Evolutionary conservation across 768 basidiomycete genomes (phyloP).

Genomic region (Lactifluus volemus): DNA sequence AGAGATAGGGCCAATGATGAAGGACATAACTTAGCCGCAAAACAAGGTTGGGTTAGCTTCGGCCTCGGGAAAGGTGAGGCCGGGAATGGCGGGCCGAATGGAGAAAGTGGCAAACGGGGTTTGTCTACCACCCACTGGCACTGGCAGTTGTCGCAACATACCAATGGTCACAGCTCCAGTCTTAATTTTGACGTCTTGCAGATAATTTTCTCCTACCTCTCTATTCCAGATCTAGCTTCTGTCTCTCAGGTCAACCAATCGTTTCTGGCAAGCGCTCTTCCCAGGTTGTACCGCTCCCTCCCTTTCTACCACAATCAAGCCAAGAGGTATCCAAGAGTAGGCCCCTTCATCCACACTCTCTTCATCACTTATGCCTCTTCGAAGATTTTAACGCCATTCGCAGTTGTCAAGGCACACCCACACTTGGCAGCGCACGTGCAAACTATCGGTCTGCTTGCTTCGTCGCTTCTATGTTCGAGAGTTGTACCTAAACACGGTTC

Average conservation of each 20-base stretch:
- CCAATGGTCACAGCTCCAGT: conserved; percentile 58
- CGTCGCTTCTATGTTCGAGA: not conserved
- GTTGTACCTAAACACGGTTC: conserved; percentile 1
- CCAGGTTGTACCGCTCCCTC: conserved; percentile 51
- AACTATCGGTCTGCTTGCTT: conserved; percentile 39
- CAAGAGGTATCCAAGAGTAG: conserved; percentile 46
- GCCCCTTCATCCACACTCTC: conserved; percentile 17
- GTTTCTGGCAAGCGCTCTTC: conserved; percentile 56
- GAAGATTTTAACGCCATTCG: conserved; percentile 52
- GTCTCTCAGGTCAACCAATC: conserved; percentile 56
- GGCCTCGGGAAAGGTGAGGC: not conserved
- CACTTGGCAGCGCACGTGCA: conserved; percentile 50
- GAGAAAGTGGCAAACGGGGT: not conserved
- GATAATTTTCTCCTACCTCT: conserved; percentile 49
- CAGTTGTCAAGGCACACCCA: conserved; percentile 43
- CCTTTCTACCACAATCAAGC: conserved; percentile 47
- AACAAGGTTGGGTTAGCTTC: not conserved
- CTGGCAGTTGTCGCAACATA: not conserved
- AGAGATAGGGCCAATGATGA: conserved; percentile 57
- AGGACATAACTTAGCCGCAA: conserved; percentile 36
- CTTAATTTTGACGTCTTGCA: conserved; percentile 67
- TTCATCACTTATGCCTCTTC: not conserved
- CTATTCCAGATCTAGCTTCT: conserved; percentile 45
- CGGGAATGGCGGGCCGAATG: not conserved
- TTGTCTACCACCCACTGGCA: no score